Evolutionary conservation across 192 early-diverging fungal species (phyloP).

Genomic region (Phycomyces nitens): DNA sequence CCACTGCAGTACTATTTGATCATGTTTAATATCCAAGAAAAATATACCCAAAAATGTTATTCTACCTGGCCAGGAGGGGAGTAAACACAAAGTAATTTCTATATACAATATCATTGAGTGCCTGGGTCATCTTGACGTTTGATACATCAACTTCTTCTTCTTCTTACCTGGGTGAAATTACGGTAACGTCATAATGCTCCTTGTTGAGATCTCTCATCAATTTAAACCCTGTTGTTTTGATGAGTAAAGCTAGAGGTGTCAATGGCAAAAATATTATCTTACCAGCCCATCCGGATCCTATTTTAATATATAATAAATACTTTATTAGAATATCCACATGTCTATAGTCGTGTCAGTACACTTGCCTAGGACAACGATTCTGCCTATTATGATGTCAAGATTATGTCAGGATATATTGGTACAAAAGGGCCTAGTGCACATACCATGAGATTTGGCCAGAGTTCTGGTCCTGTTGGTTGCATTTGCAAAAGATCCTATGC

Average conservation of each 20-base stretch:
- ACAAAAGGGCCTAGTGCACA: too few relatives aligned
- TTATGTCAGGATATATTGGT: neutral
- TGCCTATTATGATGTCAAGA: conserved; percentile 5
- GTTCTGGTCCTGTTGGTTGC: conserved; percentile 14
- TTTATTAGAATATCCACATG: too few relatives aligned
- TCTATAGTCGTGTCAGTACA: neutral
- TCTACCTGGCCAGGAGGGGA: conserved; percentile 67
- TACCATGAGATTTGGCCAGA: conserved; percentile 25
- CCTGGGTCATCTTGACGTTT: too few relatives aligned
- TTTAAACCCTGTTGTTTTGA: conserved; percentile 72
- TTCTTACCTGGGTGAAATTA: conserved; percentile 69
- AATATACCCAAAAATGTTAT: neutral
- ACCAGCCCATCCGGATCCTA: conserved; percentile 61
- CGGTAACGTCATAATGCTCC: conserved; percentile 63
- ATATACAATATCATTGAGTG: too few relatives aligned
- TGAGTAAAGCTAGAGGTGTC: too few relatives aligned
- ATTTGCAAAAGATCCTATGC: too few relatives aligned
- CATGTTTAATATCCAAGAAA: neutral
- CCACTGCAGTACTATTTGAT: conserved; percentile 64
- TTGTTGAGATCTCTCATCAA: conserved; percentile 68
- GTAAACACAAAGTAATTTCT: conserved; percentile 86
- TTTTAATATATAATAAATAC: conserved; percentile 5
- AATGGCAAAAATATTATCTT: neutral
- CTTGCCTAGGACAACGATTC: conserved; percentile 35
- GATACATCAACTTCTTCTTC: too few relatives aligned